Base-by-base conservation (phyloP, 2,329 filamentous ascomycete species). In the Paraphaeosphaeria sporulosa region DNA sequence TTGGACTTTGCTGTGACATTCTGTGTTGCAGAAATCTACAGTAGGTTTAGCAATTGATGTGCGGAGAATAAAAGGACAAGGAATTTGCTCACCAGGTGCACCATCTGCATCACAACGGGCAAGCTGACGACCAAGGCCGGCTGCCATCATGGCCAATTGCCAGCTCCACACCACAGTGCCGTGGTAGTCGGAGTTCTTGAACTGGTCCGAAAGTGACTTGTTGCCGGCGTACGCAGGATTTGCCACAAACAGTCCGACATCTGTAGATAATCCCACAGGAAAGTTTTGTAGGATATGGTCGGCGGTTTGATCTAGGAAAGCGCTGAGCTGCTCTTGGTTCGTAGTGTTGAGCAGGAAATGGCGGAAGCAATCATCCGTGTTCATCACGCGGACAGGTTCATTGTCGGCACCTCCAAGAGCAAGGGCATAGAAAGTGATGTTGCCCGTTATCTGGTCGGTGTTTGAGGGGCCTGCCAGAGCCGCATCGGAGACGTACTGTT, bases 131-230 rank as follows among this genome's bases (percentile, higher is more conserved):
- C 87, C 83, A 0, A 90, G 72, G 0, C 88, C 87, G 10, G 82
- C 82, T 0, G 85, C 87, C 84, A 89, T 88, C 82, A 90, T 88
- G 0, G 86, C 83, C 4, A 89, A 76, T 57, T 86, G 87, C 86
- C 87, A 90, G 47, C 82, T 83, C 87, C 87, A 90, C 1, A 90
- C 79, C 0, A 90, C 87, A 0, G 87, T 88, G 0, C 87, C 87
- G 58, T 90, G 87, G 64, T 88, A 90, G 0, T 84, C 85, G 3
- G 79, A 78, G n/a, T 82, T 85, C 0, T 85, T 85, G 62, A 84
- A 90, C 54, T 84, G 84, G 0, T 72, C 75, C 0, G 82, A 80
- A 43, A 74, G 70, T 0, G 72, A 77, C 0, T 79, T 73, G 15
- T 83, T 76, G 0, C 76, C 79, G 0, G 84, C 84, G 30, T 85